Evolutionary conservation across 192 early-diverging fungal species (phyloP), one percentile per base, ranked within the genome.

Genomic region (Allomyces javanicus): DNA sequence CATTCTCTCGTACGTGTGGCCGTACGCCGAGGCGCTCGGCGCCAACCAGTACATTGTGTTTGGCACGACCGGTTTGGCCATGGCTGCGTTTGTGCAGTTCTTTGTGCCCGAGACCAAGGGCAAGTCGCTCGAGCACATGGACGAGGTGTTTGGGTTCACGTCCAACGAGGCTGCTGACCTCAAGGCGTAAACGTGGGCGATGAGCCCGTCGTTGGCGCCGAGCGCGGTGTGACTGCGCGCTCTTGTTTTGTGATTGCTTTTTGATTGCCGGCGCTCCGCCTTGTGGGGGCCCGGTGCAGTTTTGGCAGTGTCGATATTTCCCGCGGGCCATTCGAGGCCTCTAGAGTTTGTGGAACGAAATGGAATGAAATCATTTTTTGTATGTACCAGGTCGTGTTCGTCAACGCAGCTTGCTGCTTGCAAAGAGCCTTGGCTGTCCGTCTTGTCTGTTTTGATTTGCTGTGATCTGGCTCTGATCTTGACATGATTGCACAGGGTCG

Each of bases 101-200:
- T 79, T 82, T 71, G 87, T 81, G 66, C 87, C 88, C 24, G 90
- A 92, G 76, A 93, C 91, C 72, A 91, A 89, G 76, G 86, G 87
- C 44, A 76, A 79, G 45, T 81, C 88, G 24, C 78, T 95, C 62
- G 92, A 95, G 70, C 84, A 91, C 64, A 89, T 95, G 81, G 91
- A 93, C 67, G 72, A 83, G 19, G 70, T 94, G 43, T 94, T 89
- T 67, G 70, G 70, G 45, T 50, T 50, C 45, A 50, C 45, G 45
- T 1, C 45, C 10, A 50, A 50, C 45, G 45, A 19, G 12, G 45
- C 45, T 19, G 45, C 45, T 6, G 12, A 50, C 12, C 10, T 50
- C 45, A 50, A 50, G 45, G 45, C 45, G 1, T 50, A 26, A 26
- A 3, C 4, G 26, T 7, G 33, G 33, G 33, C 7, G 50, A 58